Evolutionary conservation across 164 flowering plant genomes (phyloP), one percentile per base, ranked within the genome.

Genomic region (Tinospora cordifolia): DNA sequence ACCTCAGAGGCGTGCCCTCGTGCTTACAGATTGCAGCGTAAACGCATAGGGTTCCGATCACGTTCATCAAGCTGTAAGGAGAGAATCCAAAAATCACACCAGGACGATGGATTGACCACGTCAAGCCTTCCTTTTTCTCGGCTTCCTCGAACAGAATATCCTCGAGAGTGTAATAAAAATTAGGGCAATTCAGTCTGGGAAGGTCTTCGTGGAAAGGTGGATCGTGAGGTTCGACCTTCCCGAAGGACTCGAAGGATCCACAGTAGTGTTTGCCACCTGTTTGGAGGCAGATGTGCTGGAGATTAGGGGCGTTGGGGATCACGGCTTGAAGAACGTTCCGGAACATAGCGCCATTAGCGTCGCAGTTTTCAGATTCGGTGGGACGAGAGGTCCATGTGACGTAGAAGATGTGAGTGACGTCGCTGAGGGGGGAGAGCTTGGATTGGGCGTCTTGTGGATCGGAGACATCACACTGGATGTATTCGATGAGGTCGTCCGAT

Each of bases 101-200:
- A 0, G 97, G 93, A 0, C 97, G 79, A 64, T 86, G 93, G 14
- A 90, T 73, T 14, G 97, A 84, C 93, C 90, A 89, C 0, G 90
- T 77, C 66, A 87, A 47, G 0, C 78, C 89, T 25, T 84, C 86
- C 67, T 80, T 84, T 69, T 82, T 81, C 65, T 64, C 73, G 8
- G 65, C 76, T 76, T 83, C 90, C 36, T 85, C 84, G 59, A 82
- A 83, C 64, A 90, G 69, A 8, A 86, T 78, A 67, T 90, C 97
- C 65, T 90, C 93, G 14, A 69, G 77, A 13, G 72, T 65, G 68
- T 89, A 87, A 71, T 89, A 87, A 73, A 87, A 88, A 71, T 90
- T 90, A 0, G 86, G 84, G 27, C 0, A 30, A 8, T 81, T 66
- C 8, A 90, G 71, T 3, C 97, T 58, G n/a, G 92, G 90, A 21